Percentiles rank a stretch among this genome's conserved stretches.
phyloP scores from a whole-genome alignment of 495 filamentous ascomycete species.

The Achaetomiella virescens region DNA sequence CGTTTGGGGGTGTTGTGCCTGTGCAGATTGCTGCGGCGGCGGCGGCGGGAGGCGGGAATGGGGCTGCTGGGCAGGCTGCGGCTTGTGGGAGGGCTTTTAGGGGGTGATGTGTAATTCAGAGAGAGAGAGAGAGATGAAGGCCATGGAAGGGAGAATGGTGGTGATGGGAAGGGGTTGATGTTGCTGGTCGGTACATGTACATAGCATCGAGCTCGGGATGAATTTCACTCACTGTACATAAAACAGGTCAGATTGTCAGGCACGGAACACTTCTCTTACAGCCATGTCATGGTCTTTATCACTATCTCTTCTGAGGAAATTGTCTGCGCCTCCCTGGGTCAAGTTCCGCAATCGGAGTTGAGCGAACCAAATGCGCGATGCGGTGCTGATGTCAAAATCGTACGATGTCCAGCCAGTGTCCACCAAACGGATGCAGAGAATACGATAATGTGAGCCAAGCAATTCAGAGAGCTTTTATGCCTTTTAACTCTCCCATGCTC shows the following conservation, averaged over 20 bases:
- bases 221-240: too few relatives aligned
- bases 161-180: not conserved
- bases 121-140: too few relatives aligned
- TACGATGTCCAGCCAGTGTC: conserved; percentile 13
- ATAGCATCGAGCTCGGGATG: too few relatives aligned
- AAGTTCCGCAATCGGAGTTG: too few relatives aligned
- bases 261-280: not conserved
- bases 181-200: not conserved
- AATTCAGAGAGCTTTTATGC: not conserved
- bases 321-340: not conserved
- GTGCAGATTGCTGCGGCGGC: conserved; percentile 28
- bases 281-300: not conserved
- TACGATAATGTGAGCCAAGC: not conserved
- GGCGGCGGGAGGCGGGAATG: not conserved
- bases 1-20: conserved; percentile 36
- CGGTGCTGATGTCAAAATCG: conserved; percentile 15
- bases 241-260: not conserved
- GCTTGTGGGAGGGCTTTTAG: not conserved
- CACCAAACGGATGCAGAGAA: conserved; percentile 41
- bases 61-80: not conserved
- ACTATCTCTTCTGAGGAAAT: not conserved
- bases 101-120: not conserved
- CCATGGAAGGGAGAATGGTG: not conserved
- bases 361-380: too few relatives aligned
- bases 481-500: not conserved